phyloP scores from a whole-genome alignment of 2,329 filamentous ascomycete species.

The Stagonosporopsis chrysanthemi region DNA sequence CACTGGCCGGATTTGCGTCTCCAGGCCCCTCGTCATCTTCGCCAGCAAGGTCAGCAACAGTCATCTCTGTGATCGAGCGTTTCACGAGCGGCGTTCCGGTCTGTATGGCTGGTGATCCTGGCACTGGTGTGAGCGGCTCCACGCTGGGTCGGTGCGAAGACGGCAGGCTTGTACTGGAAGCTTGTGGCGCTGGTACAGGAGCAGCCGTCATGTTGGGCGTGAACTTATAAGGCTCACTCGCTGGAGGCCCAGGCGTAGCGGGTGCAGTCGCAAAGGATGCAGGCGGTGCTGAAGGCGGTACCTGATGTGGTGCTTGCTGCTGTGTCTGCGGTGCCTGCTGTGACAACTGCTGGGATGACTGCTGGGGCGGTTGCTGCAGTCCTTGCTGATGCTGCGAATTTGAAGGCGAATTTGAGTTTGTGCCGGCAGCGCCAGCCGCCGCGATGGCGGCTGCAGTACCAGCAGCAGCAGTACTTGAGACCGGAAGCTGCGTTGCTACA shows the following conservation, averaged over 20 bases:
- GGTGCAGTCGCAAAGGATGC: slow-evolving; percentile 7
- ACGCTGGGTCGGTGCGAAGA: slow-evolving; percentile 43
- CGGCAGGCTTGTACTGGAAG: slow-evolving; percentile 17
- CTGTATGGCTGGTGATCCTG: slow-evolving; percentile 43
- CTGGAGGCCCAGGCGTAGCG: slow-evolving; percentile 6
- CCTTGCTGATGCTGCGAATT: slow-evolving; percentile 3
- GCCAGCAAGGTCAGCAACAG: slow-evolving; percentile 19
- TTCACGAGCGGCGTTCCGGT: slow-evolving; percentile 32
- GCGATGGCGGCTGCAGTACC: slow-evolving; percentile 45
- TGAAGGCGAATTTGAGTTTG: slow-evolving; percentile 4
- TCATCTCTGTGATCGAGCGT: slow-evolving; percentile 27
- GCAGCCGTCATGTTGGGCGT: slow-evolving; percentile 38
- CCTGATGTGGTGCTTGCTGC: not conserved
- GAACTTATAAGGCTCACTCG: slow-evolving; percentile 37
- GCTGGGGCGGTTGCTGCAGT: slow-evolving; percentile 2
- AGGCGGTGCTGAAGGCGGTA: not conserved
- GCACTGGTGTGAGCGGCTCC: slow-evolving; percentile 47
- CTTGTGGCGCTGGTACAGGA: slow-evolving; percentile 20
- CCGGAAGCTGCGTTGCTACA: slow-evolving; percentile 8
- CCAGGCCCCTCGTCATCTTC: slow-evolving; percentile 20
- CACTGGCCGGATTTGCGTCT: slow-evolving; percentile 1
- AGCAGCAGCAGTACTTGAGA: slow-evolving; percentile 29
- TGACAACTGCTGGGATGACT: not conserved
- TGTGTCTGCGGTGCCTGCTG: slow-evolving; percentile 1
- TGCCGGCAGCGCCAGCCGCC: slow-evolving; percentile 40